These are phyloP conservation scores for Mixia osmundae DNA, from an alignment of 1,284 basidiomycete species.

Conservation along the genomic window DNA sequence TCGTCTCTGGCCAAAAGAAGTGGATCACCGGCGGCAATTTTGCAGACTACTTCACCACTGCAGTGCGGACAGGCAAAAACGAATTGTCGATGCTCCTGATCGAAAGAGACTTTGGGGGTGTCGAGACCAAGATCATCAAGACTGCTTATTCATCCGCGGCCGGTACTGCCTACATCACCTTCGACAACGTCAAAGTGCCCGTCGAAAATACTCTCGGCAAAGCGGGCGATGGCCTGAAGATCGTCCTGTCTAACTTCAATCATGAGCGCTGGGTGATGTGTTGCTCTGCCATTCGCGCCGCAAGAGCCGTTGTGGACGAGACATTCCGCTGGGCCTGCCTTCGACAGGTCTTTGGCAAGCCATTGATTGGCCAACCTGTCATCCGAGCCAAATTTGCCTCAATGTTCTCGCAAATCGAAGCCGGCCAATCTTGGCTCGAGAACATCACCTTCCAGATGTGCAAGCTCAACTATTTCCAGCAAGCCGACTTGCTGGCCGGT, in stretches of 20 bases:
- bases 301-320: constrained; percentile 10
- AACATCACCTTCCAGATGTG: constrained; percentile 16
- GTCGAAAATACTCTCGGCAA: constrained; percentile 23
- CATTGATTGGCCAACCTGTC: constrained; percentile 23
- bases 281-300: constrained; percentile 14
- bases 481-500: constrained; percentile 15
- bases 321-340: constrained; percentile 16
- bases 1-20: constrained; percentile 19
- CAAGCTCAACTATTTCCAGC: constrained; percentile 16
- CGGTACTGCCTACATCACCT: constrained; percentile 9
- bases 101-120: constrained; percentile 19
- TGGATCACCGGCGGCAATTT: constrained; percentile 23
- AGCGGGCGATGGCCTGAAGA: constrained; percentile 24
- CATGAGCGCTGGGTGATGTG: constrained; percentile 25
- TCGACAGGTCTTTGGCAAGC: constrained; percentile 17
- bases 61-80: constrained; percentile 17
- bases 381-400: constrained; percentile 21
- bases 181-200: constrained; percentile 22
- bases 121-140: constrained; percentile 23
- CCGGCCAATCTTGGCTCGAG: constrained; percentile 16
- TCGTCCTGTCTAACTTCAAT: constrained; percentile 17
- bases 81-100: constrained; percentile 23
- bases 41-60: background rate
- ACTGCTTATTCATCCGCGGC: constrained; percentile 9
- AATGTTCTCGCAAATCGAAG: constrained; percentile 20